Base-by-base conservation (phyloP, 306 rosid species). In the Ammopiptanthus mongolicus region DNA sequence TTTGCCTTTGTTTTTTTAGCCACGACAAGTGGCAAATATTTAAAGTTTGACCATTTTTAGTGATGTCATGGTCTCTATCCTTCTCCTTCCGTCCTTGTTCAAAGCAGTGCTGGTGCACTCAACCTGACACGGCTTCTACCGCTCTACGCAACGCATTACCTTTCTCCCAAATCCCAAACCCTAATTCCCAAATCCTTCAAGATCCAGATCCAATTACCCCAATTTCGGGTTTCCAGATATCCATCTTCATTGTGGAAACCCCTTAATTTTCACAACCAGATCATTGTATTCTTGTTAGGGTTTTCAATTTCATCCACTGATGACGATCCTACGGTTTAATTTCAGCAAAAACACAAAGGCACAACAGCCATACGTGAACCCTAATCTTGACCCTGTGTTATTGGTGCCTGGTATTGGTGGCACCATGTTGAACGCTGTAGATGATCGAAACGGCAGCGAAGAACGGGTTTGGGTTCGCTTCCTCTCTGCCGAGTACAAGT, bases 391-490 rank as follows among this genome's bases (percentile, higher is more conserved):
- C 77, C 99, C 99, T 21, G 97, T 95, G 7, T 81, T 95, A 19
- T 46, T 95, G 81, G 91, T 95, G 8, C 99, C 97, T 6, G 99
- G 99, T 6, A 50, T 95, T 59, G 97, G 86, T n/a, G 99, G 99
- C 64, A 88, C 99, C 44, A 77, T 95, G 0, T 55, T 95, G 81
- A 76, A 87, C 74, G 90, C 97, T 31, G 91, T 92, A 0, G 81
- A 78, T 56, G 77, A 74, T 3, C 59, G 61, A 28, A 86, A 78
- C 12, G 97, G 90, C 18, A 80, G 37, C 31, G 86, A 83, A 74
- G 99, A 92, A 65, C 86, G 99, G 46, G 86, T 95, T 79, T 95
- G 99, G 99, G 93, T 95, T 76, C 84, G 97, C 41, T 87, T 95
- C 61, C 84, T 95, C 3, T 39, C 74, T 0, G 97, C 99, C 3